Conservation (phyloP, 129 eudicot genomes). For the Tagetes patula region DNA sequence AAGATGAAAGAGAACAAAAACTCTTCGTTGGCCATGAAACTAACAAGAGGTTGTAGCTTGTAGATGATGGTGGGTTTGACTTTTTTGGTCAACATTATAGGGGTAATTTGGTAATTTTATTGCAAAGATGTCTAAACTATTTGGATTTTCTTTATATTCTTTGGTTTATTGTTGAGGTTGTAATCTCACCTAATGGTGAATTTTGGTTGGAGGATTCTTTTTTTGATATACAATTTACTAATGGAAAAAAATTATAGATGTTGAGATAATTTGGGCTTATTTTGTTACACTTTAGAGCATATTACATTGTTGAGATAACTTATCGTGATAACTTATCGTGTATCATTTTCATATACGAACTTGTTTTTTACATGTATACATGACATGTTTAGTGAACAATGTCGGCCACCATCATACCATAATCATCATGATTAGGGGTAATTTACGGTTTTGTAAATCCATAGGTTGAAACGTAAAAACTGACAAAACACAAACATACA, state of each 20-base stretch:
- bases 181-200: not conserved
- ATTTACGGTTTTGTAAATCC: too few relatives aligned
- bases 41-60: constrained; percentile 26
- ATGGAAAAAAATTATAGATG: too few relatives aligned
- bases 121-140: constrained; percentile 24
- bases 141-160: constrained; percentile 16
- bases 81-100: constrained; percentile 16
- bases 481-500: too few relatives aligned
- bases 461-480: too few relatives aligned
- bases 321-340: too few relatives aligned
- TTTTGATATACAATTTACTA: not conserved
- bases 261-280: not conserved
- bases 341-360: too few relatives aligned
- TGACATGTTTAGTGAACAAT: too few relatives aligned
- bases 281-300: not conserved
- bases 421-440: too few relatives aligned
- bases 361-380: too few relatives aligned
- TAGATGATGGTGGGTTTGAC: constrained; percentile 31
- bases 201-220: not conserved
- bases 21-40: constrained; percentile 18
- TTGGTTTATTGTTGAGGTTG: not conserved
- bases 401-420: too few relatives aligned
- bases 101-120: constrained; percentile 28
- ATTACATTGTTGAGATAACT: not conserved
- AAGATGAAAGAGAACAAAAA: constrained; percentile 45